Percentiles rank a stretch among this genome's conserved stretches.
phyloP scores from a whole-genome alignment of 2,329 filamentous ascomycete genomes.

The Colletotrichum cuscutae region DNA sequence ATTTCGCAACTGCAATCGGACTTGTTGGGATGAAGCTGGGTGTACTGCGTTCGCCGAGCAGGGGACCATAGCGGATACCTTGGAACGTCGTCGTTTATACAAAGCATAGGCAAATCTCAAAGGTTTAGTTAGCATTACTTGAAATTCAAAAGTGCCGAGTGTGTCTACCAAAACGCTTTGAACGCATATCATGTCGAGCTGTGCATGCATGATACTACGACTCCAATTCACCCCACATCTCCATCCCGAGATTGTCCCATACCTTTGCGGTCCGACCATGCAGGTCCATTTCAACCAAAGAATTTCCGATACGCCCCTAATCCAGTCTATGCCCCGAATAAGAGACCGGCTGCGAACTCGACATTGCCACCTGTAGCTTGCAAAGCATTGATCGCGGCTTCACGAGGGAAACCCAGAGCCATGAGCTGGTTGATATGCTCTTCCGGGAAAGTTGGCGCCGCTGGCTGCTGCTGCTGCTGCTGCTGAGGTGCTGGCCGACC shows the following conservation, averaged over 20 bases:
- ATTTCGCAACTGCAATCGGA: neutral
- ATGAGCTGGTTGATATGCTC: slow-evolving; percentile 81
- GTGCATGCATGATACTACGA: slow-evolving; percentile 10
- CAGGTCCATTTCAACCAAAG: neutral
- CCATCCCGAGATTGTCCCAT: neutral
- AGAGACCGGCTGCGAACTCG: slow-evolving; percentile 85
- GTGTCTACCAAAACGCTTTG: slow-evolving; percentile 5
- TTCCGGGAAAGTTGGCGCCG: slow-evolving; percentile 58
- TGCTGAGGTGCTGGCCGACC: slow-evolving; percentile 39
- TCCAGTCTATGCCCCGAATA: slow-evolving; percentile 64
- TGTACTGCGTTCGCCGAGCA: neutral
- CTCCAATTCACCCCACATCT: slow-evolving; percentile 8
- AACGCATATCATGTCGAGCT: neutral
- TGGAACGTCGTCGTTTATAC: neutral
- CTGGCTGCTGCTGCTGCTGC: slow-evolving; percentile 42
- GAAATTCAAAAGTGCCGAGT: neutral
- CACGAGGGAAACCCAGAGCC: slow-evolving; percentile 79
- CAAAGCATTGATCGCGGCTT: slow-evolving; percentile 82
- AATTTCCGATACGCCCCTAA: neutral
- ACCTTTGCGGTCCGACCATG: neutral
- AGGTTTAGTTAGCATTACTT: neutral
- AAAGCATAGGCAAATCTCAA: neutral
- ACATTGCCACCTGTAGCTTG: slow-evolving; percentile 87
- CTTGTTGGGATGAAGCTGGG: neutral
- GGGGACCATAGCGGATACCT: neutral